These are phyloP conservation scores for Mycosphaerelloides madeirae DNA, from an alignment of 2,329 filamentous ascomycete genomes.

Conservation along the genomic window DNA sequence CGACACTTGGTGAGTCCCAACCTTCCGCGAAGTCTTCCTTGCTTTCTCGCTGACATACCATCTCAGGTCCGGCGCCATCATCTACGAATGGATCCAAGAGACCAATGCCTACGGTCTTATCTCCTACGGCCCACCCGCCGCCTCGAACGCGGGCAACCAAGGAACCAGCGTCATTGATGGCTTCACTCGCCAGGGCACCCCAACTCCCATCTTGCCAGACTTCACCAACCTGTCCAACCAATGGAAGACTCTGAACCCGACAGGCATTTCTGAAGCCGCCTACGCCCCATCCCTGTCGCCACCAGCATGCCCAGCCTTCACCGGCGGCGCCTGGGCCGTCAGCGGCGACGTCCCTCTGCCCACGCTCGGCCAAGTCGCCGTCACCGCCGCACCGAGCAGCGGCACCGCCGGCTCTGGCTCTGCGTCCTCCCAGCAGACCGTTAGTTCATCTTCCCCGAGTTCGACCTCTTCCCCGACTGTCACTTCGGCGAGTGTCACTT, in stretches of 20 bases:
- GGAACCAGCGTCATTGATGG: constrained; percentile 54
- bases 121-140: constrained; percentile 61
- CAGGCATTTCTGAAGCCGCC: constrained; percentile 59
- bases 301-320: constrained; percentile 66
- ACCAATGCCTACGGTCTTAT: constrained; percentile 76
- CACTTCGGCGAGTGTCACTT: no score
- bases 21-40: no score
- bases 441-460: no score
- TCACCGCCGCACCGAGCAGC: constrained; percentile 6
- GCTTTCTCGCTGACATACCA: no score
- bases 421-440: background rate
- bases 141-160: constrained; percentile 19
- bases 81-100: constrained; percentile 89
- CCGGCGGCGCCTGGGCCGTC: constrained; percentile 66
- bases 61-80: constrained; percentile 62
- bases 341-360: constrained; percentile 66
- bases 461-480: no score
- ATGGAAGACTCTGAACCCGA: constrained; percentile 69
- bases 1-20: constrained; percentile 44
- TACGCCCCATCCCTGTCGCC: constrained; percentile 62
- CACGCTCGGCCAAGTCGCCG: constrained; percentile 49
- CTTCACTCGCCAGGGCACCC: constrained; percentile 66
- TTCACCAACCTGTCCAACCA: constrained; percentile 71
- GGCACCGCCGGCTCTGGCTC: constrained; percentile 5
- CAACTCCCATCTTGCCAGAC: constrained; percentile 68